Percentiles rank a stretch among this genome's conserved stretches.
Conservation (phyloP, 2,329 filamentous ascomycete species). For the Neopestalotiopsis sp. region DNA sequence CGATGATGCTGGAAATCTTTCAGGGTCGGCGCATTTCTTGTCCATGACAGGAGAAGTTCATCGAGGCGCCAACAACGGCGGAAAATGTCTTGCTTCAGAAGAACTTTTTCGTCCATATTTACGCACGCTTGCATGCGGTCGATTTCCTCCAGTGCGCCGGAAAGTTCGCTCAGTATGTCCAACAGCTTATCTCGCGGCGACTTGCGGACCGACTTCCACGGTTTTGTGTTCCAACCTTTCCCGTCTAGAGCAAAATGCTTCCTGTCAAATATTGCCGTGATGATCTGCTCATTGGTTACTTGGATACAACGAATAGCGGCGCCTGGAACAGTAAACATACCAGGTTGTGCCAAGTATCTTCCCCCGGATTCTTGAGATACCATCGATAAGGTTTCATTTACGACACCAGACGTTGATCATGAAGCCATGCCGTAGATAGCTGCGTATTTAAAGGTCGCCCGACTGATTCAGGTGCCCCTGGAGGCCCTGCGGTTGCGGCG, state of each 20-base stretch:
- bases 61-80: background rate
- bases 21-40: background rate
- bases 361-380: background rate
- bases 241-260: background rate
- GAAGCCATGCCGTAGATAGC: background rate
- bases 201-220: slow-evolving; percentile 4
- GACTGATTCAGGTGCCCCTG: no score
- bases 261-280: background rate
- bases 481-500: no score
- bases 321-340: background rate
- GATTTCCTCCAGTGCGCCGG: background rate
- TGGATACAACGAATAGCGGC: background rate
- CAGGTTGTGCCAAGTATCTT: background rate
- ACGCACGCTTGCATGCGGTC: background rate
- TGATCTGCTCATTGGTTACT: background rate
- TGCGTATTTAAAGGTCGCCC: no score
- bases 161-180: background rate
- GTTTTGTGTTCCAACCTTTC: background rate
- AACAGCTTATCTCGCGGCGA: background rate
- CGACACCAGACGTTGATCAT: background rate
- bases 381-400: background rate
- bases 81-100: background rate
- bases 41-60: background rate
- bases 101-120: background rate
- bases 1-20: background rate